phyloP scores from a whole-genome alignment of 2,329 filamentous ascomycete genomes.

The Fusarium nelsonii region DNA sequence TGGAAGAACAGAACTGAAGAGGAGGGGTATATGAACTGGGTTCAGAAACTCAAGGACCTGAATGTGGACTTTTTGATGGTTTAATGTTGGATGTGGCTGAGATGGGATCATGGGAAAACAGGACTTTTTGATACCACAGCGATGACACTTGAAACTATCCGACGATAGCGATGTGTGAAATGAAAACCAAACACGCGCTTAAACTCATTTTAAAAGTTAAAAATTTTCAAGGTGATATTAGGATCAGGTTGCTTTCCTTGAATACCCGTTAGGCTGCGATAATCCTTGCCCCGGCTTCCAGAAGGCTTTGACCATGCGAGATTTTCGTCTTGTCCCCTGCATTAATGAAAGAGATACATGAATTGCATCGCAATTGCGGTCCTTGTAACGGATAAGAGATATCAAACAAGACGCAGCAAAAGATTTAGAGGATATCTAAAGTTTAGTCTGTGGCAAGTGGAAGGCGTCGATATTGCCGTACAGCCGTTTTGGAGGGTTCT shows the following conservation, averaged over 20 bases:
- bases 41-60: slow-evolving; percentile 57
- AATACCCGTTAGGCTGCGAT: slow-evolving; percentile 2
- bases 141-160: slow-evolving; percentile 4
- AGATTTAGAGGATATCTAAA: background rate
- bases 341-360: background rate
- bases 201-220: background rate
- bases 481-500: background rate
- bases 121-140: slow-evolving; percentile 37
- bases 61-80: slow-evolving; percentile 54
- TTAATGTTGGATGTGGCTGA: slow-evolving; percentile 13
- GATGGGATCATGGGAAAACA: slow-evolving; percentile 37
- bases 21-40: slow-evolving; percentile 53
- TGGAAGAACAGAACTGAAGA: slow-evolving; percentile 55
- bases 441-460: background rate
- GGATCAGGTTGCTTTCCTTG: background rate
- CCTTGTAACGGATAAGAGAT: too few species aligned
- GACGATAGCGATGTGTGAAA: slow-evolving; percentile 17
- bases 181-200: background rate
- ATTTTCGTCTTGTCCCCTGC: slow-evolving; percentile 2
- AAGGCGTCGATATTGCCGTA: background rate
- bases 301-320: slow-evolving; percentile 32
- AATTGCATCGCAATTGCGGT: background rate
- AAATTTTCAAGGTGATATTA: background rate
- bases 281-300: slow-evolving; percentile 13
- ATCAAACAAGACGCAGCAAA: too few species aligned